Evolutionary conservation across 495 filamentous ascomycete genomes (phyloP).

Genomic region (Delitschia confertaspora): DNA sequence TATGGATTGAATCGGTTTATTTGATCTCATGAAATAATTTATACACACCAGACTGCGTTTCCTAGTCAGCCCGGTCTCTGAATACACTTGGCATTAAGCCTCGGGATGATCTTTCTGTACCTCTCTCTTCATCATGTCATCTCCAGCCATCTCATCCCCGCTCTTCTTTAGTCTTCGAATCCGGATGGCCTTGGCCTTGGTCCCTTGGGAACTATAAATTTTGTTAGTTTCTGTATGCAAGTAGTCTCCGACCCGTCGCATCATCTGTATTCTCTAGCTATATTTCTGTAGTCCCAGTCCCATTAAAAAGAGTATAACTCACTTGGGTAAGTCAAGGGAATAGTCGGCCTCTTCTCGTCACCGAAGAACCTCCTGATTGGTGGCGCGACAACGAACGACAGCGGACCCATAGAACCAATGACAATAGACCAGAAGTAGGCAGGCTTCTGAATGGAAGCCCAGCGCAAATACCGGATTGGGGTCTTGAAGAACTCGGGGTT

Average conservation of each 20-base stretch:
- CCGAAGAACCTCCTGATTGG: slow-evolving; percentile 61
- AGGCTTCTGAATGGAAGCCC: slow-evolving; percentile 76
- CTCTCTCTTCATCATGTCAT: not conserved
- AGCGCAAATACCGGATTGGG: slow-evolving; percentile 76
- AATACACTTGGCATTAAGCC: too few relatives aligned
- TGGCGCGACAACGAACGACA: slow-evolving; percentile 56
- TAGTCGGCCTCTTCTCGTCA: slow-evolving; percentile 55
- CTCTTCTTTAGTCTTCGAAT: slow-evolving; percentile 55
- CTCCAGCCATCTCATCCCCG: not conserved
- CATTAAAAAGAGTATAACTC: slow-evolving; percentile 25
- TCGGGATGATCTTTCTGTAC: too few relatives aligned
- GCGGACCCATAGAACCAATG: slow-evolving; percentile 63
- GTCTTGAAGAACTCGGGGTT: slow-evolving; percentile 69
- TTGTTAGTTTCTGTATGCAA: slow-evolving; percentile 11
- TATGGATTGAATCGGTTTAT: too few relatives aligned
- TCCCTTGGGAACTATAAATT: slow-evolving; percentile 58
- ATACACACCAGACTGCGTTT: too few relatives aligned
- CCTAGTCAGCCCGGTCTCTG: too few relatives aligned
- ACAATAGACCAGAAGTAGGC: slow-evolving; percentile 77
- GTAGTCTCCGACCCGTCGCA: too few relatives aligned
- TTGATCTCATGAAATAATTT: too few relatives aligned
- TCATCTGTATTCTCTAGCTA: too few relatives aligned
- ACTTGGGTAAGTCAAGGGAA: slow-evolving; percentile 91
- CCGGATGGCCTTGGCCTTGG: slow-evolving; percentile 62
- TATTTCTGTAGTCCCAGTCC: not conserved